Conservation (phyloP, 306 rosid species). For the Urtica urens region DNA sequence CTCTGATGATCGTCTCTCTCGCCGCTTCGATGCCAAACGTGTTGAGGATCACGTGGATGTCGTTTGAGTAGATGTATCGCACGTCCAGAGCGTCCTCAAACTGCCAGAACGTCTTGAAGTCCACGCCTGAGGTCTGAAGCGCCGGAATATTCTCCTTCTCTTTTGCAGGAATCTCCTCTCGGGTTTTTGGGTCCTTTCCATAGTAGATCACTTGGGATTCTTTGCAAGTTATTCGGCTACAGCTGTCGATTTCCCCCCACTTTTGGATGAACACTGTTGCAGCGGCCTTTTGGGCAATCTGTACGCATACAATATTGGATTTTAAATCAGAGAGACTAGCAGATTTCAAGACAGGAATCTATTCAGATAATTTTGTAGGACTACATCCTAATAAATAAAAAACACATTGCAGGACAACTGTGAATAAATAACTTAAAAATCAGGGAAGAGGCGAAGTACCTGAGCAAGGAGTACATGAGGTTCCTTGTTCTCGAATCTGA, state of each 20-base stretch:
- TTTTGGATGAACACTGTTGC: constrained; percentile 62
- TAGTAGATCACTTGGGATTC: constrained; percentile 69
- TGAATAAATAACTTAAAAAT: no score
- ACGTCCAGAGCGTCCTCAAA: constrained; percentile 55
- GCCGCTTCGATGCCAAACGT: constrained; percentile 89
- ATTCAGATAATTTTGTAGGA: no score
- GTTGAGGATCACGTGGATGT: constrained; percentile 49
- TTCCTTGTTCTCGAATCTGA: constrained; percentile 34
- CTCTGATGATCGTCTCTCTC: constrained; percentile 75
- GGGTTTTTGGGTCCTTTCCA: constrained; percentile 33
- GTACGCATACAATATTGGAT: constrained; percentile 1
- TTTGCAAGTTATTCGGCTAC: constrained; percentile 56
- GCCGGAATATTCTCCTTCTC: constrained; percentile 60
- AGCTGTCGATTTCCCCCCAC: constrained; percentile 47
- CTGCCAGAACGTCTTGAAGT: constrained; percentile 60
- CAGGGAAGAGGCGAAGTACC: constrained; percentile 39
- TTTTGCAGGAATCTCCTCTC: constrained; percentile 34
- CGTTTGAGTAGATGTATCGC: constrained; percentile 63
- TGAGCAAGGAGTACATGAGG: constrained; percentile 72
- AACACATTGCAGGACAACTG: no score
- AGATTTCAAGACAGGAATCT: neutral
- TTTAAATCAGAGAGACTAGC: neutral
- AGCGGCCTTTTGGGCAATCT: constrained; percentile 74
- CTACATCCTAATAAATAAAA: no score
- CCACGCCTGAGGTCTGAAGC: constrained; percentile 66